phyloP scores from a whole-genome alignment of 2,329 filamentous ascomycete genomes.

The Fusarium ambrosium region DNA sequence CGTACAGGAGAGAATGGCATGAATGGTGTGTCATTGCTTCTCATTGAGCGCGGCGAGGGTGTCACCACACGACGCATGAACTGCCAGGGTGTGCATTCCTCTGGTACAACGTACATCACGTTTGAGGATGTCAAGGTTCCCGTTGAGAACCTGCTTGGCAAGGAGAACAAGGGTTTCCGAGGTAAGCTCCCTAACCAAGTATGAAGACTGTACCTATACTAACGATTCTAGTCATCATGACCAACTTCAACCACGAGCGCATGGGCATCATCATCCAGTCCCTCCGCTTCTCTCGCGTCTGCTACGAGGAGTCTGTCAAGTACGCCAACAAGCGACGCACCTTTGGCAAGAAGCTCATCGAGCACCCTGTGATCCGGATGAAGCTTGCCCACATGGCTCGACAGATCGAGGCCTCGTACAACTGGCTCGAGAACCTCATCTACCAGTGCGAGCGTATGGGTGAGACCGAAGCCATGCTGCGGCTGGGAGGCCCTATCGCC shows the following conservation, averaged over 20 bases:
- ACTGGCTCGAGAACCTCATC: constrained; percentile 95
- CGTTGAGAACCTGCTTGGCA: constrained; percentile 98
- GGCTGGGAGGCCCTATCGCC: constrained; percentile 94
- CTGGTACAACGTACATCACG: constrained; percentile 88
- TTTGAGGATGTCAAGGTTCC: constrained; percentile 99
- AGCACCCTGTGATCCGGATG: constrained; percentile 96
- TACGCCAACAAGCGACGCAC: constrained; percentile 98
- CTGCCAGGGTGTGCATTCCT: constrained; percentile 95
- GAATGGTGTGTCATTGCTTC: constrained; percentile 90
- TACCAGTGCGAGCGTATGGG: constrained; percentile 95
- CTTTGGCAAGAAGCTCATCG: constrained; percentile 96
- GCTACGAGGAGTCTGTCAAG: constrained; percentile 96
- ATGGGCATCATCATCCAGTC: constrained; percentile 99
- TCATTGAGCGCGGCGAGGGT: constrained; percentile 91
- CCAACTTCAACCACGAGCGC: constrained; percentile 99
- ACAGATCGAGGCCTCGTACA: constrained; percentile 96
- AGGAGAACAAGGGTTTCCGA: constrained; percentile 98
- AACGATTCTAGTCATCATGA: constrained; percentile 84
- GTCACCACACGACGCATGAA: constrained; percentile 97
- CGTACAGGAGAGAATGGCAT: constrained; percentile 90
- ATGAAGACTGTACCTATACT: constrained; percentile 9
- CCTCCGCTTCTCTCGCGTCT: constrained; percentile 93
- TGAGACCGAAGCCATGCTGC: constrained; percentile 95
- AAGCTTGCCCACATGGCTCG: constrained; percentile 99
- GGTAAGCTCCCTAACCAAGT: constrained; percentile 55